Evolutionary conservation across 2,329 filamentous ascomycete species (phyloP), one percentile per base, ranked within the genome.

Genomic region (Xenosphaeropsis pyriputrescens): DNA sequence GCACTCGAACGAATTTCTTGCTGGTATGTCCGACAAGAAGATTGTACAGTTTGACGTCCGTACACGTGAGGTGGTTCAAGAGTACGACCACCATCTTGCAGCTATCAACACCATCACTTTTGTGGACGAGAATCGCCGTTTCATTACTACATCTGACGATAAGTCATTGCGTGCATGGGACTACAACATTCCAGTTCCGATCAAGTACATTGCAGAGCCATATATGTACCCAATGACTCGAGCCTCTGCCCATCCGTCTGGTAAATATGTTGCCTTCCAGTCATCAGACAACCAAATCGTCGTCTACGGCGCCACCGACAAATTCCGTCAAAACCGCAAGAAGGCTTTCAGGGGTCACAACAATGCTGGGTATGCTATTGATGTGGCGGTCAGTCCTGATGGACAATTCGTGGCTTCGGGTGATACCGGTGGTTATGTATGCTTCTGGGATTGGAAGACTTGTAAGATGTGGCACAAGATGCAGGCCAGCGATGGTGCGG

Each of bases 381-480:
- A 94, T 51, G 70, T 98, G 36, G 78, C 81, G 37, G 81, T 93
- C 54, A 85, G 78, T 50, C 85, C 88, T 1, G 91, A 96, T 56
- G 91, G 91, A 0, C 85, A 93, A 54, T 93, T 95, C 57, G 67
- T 98, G 39, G 80, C 77, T 15, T 83, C 75, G 14, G 91, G 91
- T 43, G 91, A 98, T 58, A 84, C 76, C 37, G 85, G 75, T 13
- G 91, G 93, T 29, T 95, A 75, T 52, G 76, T 94, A 35, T 93
- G 84, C 60, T 95, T 96, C 63, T 98, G 88, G 85, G 91, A 96
- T 60, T 98, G 88, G 85, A 98, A 98, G 72, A 95, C 86, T 30
- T 93, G 89, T 59, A 96, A 95, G 64, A 89, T 98, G 86, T 94
- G 85, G 61, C 85, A 94, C 62, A 96, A 96, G 69, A 75, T 98